A percentile compares a stretch with the other conserved stretches of the same genome.
Evolutionary conservation across 805 yeast species (phyloP).

Genomic region (baker's yeast (Saccharomyces cerevisiae)): DNA sequence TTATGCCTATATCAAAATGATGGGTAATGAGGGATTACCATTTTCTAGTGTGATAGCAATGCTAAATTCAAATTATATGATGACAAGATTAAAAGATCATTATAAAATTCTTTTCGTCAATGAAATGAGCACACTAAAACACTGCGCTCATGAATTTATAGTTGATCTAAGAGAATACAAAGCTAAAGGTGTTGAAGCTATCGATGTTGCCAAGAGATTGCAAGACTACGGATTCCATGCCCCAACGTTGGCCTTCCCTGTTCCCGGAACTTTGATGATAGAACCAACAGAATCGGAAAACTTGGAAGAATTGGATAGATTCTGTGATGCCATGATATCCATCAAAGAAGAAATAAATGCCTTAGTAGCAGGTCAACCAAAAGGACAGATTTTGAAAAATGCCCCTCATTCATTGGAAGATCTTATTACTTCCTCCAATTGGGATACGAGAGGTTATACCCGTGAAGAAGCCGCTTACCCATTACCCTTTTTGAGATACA

Average conservation of each 20-base stretch:
- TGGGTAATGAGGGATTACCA: conserved; percentile 81
- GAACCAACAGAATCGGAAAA: conserved; percentile 97
- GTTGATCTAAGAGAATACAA: conserved; percentile 84
- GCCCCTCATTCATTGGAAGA: conserved; percentile 90
- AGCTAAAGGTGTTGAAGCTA: conserved; percentile 75
- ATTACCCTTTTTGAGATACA: conserved; percentile 55
- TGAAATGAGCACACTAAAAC: conserved; percentile 39
- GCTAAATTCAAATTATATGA: conserved; percentile 94
- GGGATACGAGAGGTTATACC: conserved; percentile 80
- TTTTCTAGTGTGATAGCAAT: conserved; percentile 85
- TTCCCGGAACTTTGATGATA: conserved; percentile 93
- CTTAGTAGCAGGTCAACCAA: conserved; percentile 54
- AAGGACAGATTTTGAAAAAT: conserved; percentile 68
- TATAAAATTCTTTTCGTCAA: conserved; percentile 69
- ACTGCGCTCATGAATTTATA: conserved; percentile 95
- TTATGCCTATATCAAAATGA: conserved; percentile 88
- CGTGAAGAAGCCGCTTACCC: conserved; percentile 94
- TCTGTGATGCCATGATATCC: conserved; percentile 76
- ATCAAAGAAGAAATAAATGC: conserved; percentile 77
- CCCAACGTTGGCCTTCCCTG: conserved; percentile 98
- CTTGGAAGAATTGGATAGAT: conserved; percentile 79
- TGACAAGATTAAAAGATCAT: conserved; percentile 59
- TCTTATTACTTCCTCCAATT: conserved; percentile 55
- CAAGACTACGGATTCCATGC: conserved; percentile 99
- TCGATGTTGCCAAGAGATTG: conserved; percentile 91